phyloP scores from a whole-genome alignment of 306 rosid species.

The Ormosia semicastrata region DNA sequence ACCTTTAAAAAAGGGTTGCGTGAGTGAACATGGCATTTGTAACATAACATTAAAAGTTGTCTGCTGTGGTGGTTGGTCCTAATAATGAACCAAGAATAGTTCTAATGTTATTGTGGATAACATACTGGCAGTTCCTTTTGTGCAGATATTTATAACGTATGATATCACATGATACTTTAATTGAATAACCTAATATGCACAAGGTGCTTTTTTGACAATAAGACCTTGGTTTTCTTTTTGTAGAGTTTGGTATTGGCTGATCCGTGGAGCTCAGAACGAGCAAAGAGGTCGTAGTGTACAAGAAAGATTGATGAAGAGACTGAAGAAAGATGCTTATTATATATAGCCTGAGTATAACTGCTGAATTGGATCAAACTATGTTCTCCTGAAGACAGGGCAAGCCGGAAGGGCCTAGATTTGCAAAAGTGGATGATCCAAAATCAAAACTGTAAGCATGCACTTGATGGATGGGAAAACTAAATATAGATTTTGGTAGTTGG shows the following conservation, averaged over 20 bases:
- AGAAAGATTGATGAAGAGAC: background rate
- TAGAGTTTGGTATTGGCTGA: background rate
- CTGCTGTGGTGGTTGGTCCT: constrained; percentile 23
- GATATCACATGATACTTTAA: background rate
- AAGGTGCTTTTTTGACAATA: background rate
- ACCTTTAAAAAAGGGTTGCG: constrained; percentile 4
- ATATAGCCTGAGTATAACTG: background rate
- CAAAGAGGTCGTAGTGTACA: background rate
- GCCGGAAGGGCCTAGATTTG: background rate
- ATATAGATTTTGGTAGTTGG: background rate
- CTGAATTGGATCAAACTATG: background rate
- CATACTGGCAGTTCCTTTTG: background rate
- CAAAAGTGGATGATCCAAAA: background rate
- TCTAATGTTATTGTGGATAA: constrained; percentile 2
- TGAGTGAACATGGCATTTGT: background rate
- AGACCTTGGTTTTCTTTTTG: background rate
- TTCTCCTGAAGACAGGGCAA: background rate
- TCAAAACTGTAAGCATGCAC: background rate
- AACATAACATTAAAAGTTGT: background rate
- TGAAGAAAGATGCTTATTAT: background rate
- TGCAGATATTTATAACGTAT: background rate
- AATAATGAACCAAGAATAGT: background rate
- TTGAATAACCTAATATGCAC: background rate
- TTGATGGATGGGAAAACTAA: background rate
- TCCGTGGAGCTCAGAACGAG: background rate